Base-by-base conservation (phyloP, 2,329 filamentous ascomycete species). In the Neonectria magnoliae region DNA sequence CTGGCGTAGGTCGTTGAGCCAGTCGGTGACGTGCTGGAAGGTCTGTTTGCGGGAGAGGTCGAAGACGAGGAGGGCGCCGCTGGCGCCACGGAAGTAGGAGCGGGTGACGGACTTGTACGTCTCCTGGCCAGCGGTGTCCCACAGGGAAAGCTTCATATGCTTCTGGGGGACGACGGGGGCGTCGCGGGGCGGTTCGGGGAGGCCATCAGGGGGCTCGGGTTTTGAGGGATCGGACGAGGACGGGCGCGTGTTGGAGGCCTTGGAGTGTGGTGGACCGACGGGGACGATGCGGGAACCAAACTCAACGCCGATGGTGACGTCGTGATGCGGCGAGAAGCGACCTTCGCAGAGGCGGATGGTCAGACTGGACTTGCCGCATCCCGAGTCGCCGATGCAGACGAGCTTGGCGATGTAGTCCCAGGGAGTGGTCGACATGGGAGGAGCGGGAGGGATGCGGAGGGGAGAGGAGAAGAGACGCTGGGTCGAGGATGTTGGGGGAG, bases 331-430 rank as follows among this genome's bases (percentile, higher is more conserved):
- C 60, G 93, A 93, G 85, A 98, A 98, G 79, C 95, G 93, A 74
- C 94, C 94, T 86, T 98, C 95, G 83, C 95, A 98, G 68, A 98
- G 92, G 68, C 95, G 93, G 78, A 98, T 94, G 61, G 94, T 97
- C 73, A 98, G 88, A 81, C 93, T 89, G 67, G 93, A 97, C 85
- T 99, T 99, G 76, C 96, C 96, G 77, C 93, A 97, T 78, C 94
- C 96, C 50, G 92, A 96, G 83, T 98, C 96, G 79, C 96, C 96
- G 76, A 99, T 94, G 83, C 93, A 97, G 77, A 98, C 95, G 75
- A 99, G 93, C 82, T 99, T 99, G 80, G 95, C 94, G 78, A 98
- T 99, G 84, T 97, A 98, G 84, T 98, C 94, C 95, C 95, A 98
- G 80, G 93, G 91, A 76, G 90, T 87, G 68, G 82, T 79, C 76